A percentile compares a stretch with the other conserved stretches of the same genome.
These are phyloP conservation scores for Dictyostelium brefeldianum DNA, from an alignment of 78 protist genomes.

Conservation along the genomic window DNA sequence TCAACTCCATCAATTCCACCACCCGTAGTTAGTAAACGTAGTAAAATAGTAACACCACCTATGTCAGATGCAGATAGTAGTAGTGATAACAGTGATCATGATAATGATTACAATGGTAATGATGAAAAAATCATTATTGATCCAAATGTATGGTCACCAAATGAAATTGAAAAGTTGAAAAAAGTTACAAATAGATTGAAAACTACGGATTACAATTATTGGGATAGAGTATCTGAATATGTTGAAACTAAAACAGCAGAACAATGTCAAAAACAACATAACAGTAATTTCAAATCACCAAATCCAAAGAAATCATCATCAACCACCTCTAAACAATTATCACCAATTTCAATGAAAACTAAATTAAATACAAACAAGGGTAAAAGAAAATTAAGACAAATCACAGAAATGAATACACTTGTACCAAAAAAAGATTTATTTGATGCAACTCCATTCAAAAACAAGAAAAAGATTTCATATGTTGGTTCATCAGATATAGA, in stretches of 20 bases:
- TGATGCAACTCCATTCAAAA: conserved; percentile 18
- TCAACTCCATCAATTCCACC: too few species aligned
- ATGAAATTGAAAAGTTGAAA: conserved; percentile 25
- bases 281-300: conserved; percentile 27
- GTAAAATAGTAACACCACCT: too few species aligned
- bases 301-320: not conserved
- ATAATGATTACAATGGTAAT: not conserved
- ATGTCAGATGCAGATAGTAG: not conserved
- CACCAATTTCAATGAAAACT: conserved; percentile 29
- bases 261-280: conserved; percentile 40
- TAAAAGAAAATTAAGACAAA: conserved; percentile 22
- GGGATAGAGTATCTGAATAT: conserved; percentile 25
- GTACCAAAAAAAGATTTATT: not conserved
- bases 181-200: not conserved
- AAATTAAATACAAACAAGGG: not conserved
- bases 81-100: not conserved
- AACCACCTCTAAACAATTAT: not conserved
- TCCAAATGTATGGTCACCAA: conserved; percentile 16
- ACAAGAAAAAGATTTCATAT: not conserved
- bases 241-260: conserved; percentile 56
- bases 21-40: too few species aligned
- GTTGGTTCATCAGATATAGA: not conserved
- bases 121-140: not conserved
- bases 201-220: conserved; percentile 19
- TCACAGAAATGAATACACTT: not conserved